phyloP scores from a whole-genome alignment of 2,329 filamentous ascomycete species.

The Raffaelea ambrosiae region DNA sequence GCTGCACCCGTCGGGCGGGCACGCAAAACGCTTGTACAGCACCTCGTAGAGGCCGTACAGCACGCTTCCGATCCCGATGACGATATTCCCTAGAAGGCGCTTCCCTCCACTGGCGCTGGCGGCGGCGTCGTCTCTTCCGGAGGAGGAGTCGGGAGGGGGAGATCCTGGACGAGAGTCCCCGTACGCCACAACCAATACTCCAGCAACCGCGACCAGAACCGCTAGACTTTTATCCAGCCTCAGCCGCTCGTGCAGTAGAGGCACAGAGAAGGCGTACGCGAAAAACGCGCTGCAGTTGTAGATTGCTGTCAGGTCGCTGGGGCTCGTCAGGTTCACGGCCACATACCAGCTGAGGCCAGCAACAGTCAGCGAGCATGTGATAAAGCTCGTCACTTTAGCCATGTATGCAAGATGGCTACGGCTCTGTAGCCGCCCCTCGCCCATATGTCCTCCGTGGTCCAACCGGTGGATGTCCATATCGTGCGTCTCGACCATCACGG shows the following conservation, averaged over 20 bases:
- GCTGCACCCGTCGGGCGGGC: constrained; percentile 80
- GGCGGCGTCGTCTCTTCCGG: neutral
- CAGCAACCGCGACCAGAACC: constrained; percentile 77
- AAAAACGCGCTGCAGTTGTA: constrained; percentile 99
- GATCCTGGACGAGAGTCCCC: constrained; percentile 53
- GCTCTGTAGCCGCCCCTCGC: neutral
- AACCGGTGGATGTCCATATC: constrained; percentile 46
- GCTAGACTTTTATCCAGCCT: constrained; percentile 78
- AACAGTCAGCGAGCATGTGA: constrained; percentile 80
- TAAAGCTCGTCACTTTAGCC: constrained; percentile 65
- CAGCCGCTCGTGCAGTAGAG: constrained; percentile 76
- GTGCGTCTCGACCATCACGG: constrained; percentile 78
- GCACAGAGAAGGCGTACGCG: constrained; percentile 93
- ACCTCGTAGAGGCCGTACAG: constrained; percentile 97
- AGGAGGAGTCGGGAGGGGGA: too few relatives aligned
- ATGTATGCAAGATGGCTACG: constrained; percentile 55
- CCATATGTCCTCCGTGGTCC: too few relatives aligned
- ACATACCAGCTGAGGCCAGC: constrained; percentile 94
- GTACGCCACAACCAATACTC: constrained; percentile 92
- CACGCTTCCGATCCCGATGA: constrained; percentile 85
- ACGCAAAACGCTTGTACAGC: constrained; percentile 86
- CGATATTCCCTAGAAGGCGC: constrained; percentile 74
- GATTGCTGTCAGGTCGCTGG: constrained; percentile 90
- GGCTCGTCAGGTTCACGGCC: constrained; percentile 85
- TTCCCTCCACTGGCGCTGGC: constrained; percentile 35